A percentile compares a stretch with the other conserved stretches of the same genome.
Evolutionary conservation across 1,284 basidiomycete species (phyloP).

Genomic region (Tilletia horrida): DNA sequence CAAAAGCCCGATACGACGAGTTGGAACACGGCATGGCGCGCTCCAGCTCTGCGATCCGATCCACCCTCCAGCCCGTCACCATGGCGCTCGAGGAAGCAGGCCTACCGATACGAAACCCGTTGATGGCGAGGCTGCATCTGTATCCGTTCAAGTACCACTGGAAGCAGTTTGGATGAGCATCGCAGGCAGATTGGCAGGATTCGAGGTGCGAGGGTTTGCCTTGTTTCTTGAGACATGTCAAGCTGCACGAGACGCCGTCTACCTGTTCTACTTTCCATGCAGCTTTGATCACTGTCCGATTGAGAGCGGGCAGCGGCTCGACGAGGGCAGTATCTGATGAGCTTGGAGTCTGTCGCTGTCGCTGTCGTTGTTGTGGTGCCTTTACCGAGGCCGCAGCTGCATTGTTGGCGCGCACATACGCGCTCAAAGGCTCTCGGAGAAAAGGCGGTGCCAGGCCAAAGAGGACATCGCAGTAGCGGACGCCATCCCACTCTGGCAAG

Average conservation of each 20-base stretch:
- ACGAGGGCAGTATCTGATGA: too few species aligned
- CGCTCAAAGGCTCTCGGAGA: not conserved
- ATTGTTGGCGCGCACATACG: not conserved
- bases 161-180: not conserved
- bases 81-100: not conserved
- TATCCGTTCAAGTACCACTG: not conserved
- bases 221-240: not conserved
- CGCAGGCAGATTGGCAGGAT: not conserved
- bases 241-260: not conserved
- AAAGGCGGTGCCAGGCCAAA: not conserved
- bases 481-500: constrained; percentile 6
- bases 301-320: not conserved
- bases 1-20: too few species aligned
- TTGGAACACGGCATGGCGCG: not conserved
- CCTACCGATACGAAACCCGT: not conserved
- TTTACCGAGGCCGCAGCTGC: too few species aligned
- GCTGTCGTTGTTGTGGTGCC: too few species aligned
- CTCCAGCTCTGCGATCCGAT: constrained; percentile 7
- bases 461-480: constrained; percentile 10
- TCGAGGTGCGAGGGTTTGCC: not conserved
- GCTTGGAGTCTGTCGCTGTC: too few species aligned
- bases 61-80: constrained; percentile 2
- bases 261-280: not conserved
- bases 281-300: constrained; percentile 6
- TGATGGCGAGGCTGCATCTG: not conserved